Evolutionary conservation across 345 rosid genomes (phyloP).

Genomic region (Eucalyptus shirleyi): DNA sequence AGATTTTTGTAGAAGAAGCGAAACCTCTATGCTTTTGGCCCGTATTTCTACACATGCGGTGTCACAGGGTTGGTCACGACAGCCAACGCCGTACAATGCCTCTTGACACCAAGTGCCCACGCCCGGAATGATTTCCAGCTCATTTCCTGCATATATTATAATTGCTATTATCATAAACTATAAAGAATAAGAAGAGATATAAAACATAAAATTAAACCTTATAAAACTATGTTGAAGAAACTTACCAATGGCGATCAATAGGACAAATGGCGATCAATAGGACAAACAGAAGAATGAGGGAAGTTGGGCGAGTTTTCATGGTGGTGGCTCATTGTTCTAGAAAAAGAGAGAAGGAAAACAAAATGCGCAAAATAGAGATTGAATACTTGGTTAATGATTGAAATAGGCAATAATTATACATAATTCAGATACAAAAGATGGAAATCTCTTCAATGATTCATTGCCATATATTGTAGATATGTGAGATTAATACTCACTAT

Average conservation of each 20-base stretch:
- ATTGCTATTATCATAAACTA: not conserved
- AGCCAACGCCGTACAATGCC: not conserved
- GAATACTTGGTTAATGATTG: not conserved
- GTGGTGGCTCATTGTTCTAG: not conserved
- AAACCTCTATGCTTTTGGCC: not conserved
- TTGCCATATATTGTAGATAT: not conserved
- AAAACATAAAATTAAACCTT: not conserved
- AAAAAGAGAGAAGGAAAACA: not conserved
- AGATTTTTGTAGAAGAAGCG: not conserved
- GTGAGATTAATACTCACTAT: not conserved
- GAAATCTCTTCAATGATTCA: not conserved
- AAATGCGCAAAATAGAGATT: not conserved
- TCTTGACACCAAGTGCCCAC: not conserved
- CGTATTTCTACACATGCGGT: not conserved
- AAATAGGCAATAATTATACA: not conserved
- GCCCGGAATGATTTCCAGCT: not conserved
- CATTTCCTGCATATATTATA: not conserved
- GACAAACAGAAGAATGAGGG: not conserved
- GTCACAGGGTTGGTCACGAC: not conserved
- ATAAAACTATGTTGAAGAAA: not conserved
- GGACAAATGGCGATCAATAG: not conserved
- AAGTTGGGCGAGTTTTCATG: not conserved
- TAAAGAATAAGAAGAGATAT: not conserved
- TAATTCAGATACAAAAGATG: not conserved
- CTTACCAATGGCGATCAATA: not conserved